Conservation (phyloP, 192 early-diverging fungal genomes). For the Gonapodya sp. region DNA sequence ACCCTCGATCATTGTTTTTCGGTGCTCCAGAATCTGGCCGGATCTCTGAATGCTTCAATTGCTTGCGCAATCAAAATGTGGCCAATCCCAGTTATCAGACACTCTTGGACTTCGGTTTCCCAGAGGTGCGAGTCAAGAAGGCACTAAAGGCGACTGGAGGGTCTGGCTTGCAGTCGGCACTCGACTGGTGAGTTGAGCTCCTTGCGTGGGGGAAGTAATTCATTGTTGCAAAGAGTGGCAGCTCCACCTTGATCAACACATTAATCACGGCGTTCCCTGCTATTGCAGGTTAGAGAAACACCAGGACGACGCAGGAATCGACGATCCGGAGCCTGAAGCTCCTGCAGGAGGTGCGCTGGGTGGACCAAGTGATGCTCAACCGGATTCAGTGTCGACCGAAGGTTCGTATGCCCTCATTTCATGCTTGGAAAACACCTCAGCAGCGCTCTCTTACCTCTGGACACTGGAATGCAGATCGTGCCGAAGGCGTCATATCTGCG, state of each 20-base stretch:
- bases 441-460: conserved; percentile 9
- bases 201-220: not conserved
- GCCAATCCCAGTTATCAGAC: not conserved
- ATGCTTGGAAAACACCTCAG: conserved; percentile 12
- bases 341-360: conserved; percentile 25
- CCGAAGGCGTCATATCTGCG: conserved; percentile 50
- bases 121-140: conserved; percentile 20
- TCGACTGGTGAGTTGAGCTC: conserved; percentile 61
- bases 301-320: conserved; percentile 61
- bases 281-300: conserved; percentile 52
- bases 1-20: no score
- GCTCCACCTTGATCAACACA: no score
- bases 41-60: no score
- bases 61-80: no score
- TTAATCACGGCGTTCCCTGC: no score
- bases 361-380: conserved; percentile 12
- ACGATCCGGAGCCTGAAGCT: conserved; percentile 27
- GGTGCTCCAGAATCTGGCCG: no score
- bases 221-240: no score
- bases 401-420: conserved; percentile 14
- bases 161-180: conserved; percentile 69
- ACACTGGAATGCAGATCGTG: not conserved
- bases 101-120: conserved; percentile 5
- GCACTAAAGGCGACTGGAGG: conserved; percentile 63
- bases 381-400: conserved; percentile 22